Base-by-base conservation (phyloP, 1,284 basidiomycete species). In the Tilletia walkeri region DNA sequence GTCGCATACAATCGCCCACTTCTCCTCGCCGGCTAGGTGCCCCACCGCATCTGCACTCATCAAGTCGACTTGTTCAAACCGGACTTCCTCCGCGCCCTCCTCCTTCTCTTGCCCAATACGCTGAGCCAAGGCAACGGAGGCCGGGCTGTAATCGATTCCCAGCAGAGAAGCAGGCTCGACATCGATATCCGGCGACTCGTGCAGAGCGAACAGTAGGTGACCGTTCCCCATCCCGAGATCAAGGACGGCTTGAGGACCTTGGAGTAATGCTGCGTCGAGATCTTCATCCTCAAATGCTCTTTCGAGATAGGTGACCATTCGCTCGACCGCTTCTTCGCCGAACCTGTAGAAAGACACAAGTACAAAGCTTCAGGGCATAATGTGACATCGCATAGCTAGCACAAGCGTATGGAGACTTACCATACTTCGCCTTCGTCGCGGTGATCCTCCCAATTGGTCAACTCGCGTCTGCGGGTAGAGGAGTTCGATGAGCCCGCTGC, bases 361-460 rank as follows among this genome's bases (percentile, higher is more conserved):
- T 24, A 41, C 24, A 30, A 30, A 30, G 24, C 24, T 34, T 41
- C 14, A 18, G 41, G n/a, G n/a, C 49, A 16, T 54, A 24, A 49
- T 30, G 24, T 30, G 24, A 30, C 24, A 7, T 20, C 36, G 65
- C 50, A 54, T 20, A 6, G 67, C 6, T 6, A 20, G 34, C 49
- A 18, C 16, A 16, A 39, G 34, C 5, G 16, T n/a, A 14, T 4
- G 39, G 18, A 67, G 2, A 77, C 85, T 48, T 72, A 92, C 92
- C 93, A 95, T 36, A 93, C 87, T 84, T 95, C 93, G 49, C 93
- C 93, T 82, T 94, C 92, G 82, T 95, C 92, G 12, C 91, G 90
- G 65, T 90, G 89, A 67, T 93, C 92, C 49, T 89, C 85, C 75
- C 92, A 95, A 79, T 91, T 92, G 59, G 84, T 83, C 20, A 94